Base-by-base conservation (phyloP, 345 rosid species). In the Mercurialis annua region DNA sequence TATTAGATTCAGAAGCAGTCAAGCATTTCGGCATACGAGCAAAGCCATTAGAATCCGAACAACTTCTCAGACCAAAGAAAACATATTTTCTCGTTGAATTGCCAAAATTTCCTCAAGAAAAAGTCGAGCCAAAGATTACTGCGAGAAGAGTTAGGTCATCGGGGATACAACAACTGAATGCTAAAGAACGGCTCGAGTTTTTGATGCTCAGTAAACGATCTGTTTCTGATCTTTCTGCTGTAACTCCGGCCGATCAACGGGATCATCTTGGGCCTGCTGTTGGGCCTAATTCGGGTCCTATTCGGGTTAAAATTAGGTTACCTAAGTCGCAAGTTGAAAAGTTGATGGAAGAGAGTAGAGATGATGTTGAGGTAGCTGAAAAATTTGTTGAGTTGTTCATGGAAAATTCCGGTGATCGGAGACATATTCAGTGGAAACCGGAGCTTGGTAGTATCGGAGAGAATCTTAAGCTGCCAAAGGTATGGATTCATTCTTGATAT, bases 21-120 rank as follows among this genome's bases (percentile, higher is more conserved):
- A 72, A 72, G 66, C 42, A 65, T 42, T 72, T 57, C 20, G 76
- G 76, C 10, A 72, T 59, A 5, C 65, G 76, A 2, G 76, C 76
- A 16, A 48, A 48, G 29, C 76, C 76, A 16, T 50, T 72, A 4
- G 53, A 65, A 16, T 53, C 76, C 6, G 60, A 49, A 10, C 60
- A 58, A 38, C 70, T 65, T 23, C 21, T 72, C 31, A 65, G 40
- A 46, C 70, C 70, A 8, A 58, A 31, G 58, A 72, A 59, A 47
- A 49, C 65, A 8, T 72, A 72, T 47, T 72, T 72, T 33, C 66
- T 72, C 0, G 60, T 65, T 2, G 70, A 72, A 38, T 34, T 65
- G 65, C 76, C 76, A 6, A 66, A 65, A 23, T 4, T 59, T 29
- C 66, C 76, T 11, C 44, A 38, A 38, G 60, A 49, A 16, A 49